Evolutionary conservation across 2,329 filamentous ascomycete species (phyloP).

Genomic region (Pseudocercospora fuligena): DNA sequence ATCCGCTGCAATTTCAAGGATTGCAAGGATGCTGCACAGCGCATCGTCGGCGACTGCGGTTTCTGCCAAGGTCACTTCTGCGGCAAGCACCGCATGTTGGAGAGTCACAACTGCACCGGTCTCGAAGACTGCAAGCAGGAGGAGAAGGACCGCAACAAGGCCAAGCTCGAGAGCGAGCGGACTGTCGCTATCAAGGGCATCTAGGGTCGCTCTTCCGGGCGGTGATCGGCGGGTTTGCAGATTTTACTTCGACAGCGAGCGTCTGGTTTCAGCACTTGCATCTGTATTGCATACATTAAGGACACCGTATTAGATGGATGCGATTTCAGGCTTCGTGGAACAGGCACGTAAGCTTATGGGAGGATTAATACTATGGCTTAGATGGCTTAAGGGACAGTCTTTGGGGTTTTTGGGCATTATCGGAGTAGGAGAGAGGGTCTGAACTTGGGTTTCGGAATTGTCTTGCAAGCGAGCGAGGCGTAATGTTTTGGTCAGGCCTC

Average conservation of each 20-base stretch:
- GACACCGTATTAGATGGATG: background rate
- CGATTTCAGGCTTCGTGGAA: background rate
- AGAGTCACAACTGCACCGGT: conserved; percentile 91
- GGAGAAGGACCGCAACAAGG: conserved; percentile 90
- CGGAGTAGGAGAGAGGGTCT: background rate
- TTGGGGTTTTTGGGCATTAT: conserved; percentile 1
- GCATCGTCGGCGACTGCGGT: conserved; percentile 93
- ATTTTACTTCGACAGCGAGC: conserved; percentile 4
- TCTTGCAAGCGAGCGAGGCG: conserved; percentile 5
- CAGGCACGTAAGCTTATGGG: conserved; percentile 11
- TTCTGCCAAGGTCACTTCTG: conserved; percentile 96
- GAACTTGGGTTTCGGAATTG: background rate
- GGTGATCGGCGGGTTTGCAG: background rate
- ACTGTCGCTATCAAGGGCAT: conserved; percentile 94
- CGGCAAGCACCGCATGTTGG: conserved; percentile 89
- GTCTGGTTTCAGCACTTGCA: conserved; percentile 3
- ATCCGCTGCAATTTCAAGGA: conserved; percentile 86
- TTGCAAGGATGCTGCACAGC: conserved; percentile 84
- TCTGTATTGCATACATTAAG: conserved; percentile 1
- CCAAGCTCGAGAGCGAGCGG: conserved; percentile 88
- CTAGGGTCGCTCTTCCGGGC: conserved; percentile 45
- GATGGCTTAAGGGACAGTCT: background rate
- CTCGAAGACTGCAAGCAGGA: conserved; percentile 98
- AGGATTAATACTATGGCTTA: conserved; percentile 6
- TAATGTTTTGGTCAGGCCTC: conserved; percentile 9